Conservation (phyloP, 371 early-diverging fungal genomes). For the Mortierella sp. region DNA sequence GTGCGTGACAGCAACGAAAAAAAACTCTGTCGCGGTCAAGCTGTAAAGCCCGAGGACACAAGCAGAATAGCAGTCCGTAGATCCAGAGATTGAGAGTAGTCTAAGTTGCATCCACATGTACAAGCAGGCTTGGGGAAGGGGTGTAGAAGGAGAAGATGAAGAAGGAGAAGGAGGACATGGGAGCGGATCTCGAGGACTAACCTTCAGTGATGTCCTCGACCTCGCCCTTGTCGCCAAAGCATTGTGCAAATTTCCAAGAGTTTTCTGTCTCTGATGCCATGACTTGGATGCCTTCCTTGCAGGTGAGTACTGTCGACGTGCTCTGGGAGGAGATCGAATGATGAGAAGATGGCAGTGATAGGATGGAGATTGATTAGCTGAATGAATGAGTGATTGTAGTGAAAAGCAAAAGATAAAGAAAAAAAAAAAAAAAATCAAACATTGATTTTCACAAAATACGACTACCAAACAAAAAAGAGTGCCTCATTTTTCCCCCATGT, state of each 20-base stretch:
- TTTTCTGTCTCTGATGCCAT: constrained; percentile 67
- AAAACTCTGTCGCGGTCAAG: too few relatives aligned
- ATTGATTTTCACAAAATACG: too few relatives aligned
- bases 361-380: not conserved
- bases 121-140: not conserved
- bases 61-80: too few relatives aligned
- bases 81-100: too few relatives aligned
- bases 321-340: not conserved
- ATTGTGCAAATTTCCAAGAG: constrained; percentile 97
- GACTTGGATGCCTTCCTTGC: constrained; percentile 1
- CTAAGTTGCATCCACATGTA: too few relatives aligned
- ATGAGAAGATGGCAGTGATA: not conserved
- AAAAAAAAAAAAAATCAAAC: constrained; percentile 2
- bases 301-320: not conserved
- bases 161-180: not conserved
- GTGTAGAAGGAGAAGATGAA: not conserved
- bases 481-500: too few relatives aligned
- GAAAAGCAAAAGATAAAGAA: not conserved
- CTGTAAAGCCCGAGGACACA: too few relatives aligned
- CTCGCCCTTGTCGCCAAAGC: constrained; percentile 99
- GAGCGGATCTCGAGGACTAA: constrained; percentile 56
- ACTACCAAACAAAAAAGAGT: too few relatives aligned
- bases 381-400: not conserved
- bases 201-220: constrained; percentile 98
- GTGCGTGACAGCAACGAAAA: too few relatives aligned